Conservation (phyloP, 2,329 filamentous ascomycete genomes). For the Botrytis pseudocinerea region DNA sequence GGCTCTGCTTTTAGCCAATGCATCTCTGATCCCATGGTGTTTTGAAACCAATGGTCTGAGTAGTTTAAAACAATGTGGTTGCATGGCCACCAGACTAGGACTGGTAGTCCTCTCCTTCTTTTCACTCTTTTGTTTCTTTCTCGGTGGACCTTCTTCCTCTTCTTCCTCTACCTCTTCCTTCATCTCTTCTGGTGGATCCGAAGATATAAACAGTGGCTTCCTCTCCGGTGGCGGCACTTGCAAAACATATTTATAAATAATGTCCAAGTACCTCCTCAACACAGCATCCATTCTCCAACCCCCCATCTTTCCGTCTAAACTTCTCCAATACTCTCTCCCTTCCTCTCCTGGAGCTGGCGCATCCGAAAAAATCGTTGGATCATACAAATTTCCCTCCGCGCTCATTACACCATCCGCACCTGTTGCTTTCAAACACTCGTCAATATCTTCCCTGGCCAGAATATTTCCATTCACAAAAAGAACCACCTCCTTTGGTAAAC, state of each 20-base stretch:
- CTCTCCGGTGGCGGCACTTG: conserved; percentile 64
- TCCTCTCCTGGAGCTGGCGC: conserved; percentile 64
- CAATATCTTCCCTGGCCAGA: conserved; percentile 75
- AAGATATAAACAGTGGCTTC: conserved; percentile 70
- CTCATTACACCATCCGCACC: conserved; percentile 94
- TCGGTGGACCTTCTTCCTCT: conserved; percentile 38
- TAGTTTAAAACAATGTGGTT: conserved; percentile 91
- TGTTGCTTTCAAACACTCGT: conserved; percentile 75
- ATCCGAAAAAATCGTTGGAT: conserved; percentile 80
- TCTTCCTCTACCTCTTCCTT: conserved; percentile 47
- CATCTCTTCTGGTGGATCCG: conserved; percentile 43
- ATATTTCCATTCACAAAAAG: conserved; percentile 98
- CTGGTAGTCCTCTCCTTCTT: conserved; percentile 43
- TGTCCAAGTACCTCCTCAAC: conserved; percentile 84
- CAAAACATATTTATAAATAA: conserved; percentile 77
- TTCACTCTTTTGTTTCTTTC: conserved; percentile 47
- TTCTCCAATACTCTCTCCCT: conserved; percentile 83
- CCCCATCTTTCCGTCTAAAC: conserved; percentile 67
- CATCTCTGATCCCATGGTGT: conserved; percentile 82
- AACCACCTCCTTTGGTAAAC: conserved; percentile 81
- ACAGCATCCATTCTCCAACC: conserved; percentile 90
- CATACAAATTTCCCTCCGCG: conserved; percentile 90
- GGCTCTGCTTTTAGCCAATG: conserved; percentile 67
- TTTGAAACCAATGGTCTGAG: conserved; percentile 76
- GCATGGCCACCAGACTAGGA: conserved; percentile 76